Base-by-base conservation (phyloP, 2,329 filamentous ascomycete species). In the Colletotrichum sp. region DNA sequence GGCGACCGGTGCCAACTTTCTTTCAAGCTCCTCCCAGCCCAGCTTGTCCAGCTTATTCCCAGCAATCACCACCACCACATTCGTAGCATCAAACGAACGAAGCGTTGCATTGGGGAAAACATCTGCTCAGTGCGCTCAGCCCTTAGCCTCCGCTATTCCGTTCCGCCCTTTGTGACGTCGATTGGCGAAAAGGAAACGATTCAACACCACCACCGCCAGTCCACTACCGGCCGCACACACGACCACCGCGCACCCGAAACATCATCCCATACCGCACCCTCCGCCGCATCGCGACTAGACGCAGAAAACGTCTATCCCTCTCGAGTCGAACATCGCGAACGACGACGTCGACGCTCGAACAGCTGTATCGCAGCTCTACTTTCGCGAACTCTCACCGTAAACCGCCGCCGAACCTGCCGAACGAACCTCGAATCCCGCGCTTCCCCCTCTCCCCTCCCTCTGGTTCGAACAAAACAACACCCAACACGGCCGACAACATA, bases 1-100 rank as follows among this genome's bases (percentile, higher is more conserved):
- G 21, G 16, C 72, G 52, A 67, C 73, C 69, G 70, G 55, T 75
- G 73, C 69, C 70, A 75, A 73, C 73, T 72, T 73, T 75, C 64
- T 68, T 68, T 52, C 70, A 68, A 75, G 70, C 70, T 58, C 70
- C 60, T 56, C 28, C 62, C 55, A 62, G 66, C 66, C 73, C 38
- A 43, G 38, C 38, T 43, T 10, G 18, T 12, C 38, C 38, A 43
- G 38, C 38, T 43, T 48, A 36, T 61, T 43, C 34, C 62, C 56
- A 61, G 66, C 66, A 48, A 26, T 62, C 28, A 26, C 38, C 52
- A 28, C 48, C 70, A 28, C 18, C 18, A 43, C 5, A 43, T 4
- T n/a, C 18, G 18, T n/a, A 43, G 38, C 18, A 6, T n/a, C 38
- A 18, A 43, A 43, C 38, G 38, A 43, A 43, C 38, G 38, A 71